Evolutionary conservation across 176 grass and related monocot genomes (phyloP).

Genomic region (Panicum miliaceum): DNA sequence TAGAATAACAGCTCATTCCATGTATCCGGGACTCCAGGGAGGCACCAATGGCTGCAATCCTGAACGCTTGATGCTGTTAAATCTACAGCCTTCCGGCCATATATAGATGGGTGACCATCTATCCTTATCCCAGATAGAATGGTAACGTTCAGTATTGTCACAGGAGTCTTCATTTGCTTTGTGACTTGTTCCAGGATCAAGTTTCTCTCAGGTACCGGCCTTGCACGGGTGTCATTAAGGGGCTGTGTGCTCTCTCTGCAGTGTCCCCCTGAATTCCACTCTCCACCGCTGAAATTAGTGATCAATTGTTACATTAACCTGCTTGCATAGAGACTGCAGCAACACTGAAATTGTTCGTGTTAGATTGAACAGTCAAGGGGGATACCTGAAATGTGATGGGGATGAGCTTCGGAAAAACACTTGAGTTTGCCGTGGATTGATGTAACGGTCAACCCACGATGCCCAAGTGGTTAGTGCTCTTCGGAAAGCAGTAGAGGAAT

Average conservation of each 20-base stretch:
- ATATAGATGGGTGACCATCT: slow-evolving; percentile 84
- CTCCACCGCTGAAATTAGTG: slow-evolving; percentile 57
- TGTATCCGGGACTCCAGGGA: background rate
- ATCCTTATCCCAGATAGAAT: slow-evolving; percentile 76
- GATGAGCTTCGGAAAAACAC: slow-evolving; percentile 91
- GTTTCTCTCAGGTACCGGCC: slow-evolving; percentile 55
- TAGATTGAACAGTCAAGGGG: slow-evolving; percentile 8
- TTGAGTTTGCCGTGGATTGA: slow-evolving; percentile 60
- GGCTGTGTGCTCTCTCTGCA: slow-evolving; percentile 68
- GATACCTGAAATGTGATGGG: slow-evolving; percentile 89
- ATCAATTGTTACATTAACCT: background rate
- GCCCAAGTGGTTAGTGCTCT: slow-evolving; percentile 87
- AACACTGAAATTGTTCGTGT: background rate
- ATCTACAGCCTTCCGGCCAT: slow-evolving; percentile 54
- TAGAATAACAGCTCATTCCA: slow-evolving; percentile 21
- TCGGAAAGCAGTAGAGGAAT: slow-evolving; percentile 66
- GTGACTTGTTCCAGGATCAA: slow-evolving; percentile 62
- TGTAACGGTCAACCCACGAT: slow-evolving; percentile 67
- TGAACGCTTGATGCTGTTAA: background rate
- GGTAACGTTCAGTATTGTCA: slow-evolving; percentile 82
- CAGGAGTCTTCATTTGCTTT: slow-evolving; percentile 71
- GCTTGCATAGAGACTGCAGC: slow-evolving; percentile 1
- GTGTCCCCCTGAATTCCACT: slow-evolving; percentile 95
- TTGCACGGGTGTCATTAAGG: slow-evolving; percentile 48
- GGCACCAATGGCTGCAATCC: slow-evolving; percentile 29